Base-by-base conservation (phyloP, 2,329 filamentous ascomycete species). In the Bipolaris cookei region DNA sequence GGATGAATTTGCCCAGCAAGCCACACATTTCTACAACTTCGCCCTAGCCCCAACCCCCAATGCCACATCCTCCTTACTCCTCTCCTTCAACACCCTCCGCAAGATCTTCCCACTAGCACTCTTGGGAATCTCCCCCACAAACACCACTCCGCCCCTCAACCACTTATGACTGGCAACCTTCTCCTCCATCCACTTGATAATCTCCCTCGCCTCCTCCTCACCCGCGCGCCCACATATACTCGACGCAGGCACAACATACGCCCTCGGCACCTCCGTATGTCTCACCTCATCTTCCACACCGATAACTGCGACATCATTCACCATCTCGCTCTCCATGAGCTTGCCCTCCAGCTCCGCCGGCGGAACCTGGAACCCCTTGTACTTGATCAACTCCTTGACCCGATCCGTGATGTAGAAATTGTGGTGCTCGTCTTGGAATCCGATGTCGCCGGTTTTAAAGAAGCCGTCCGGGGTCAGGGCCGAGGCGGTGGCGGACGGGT, bases 401-500 rank as follows among this genome's bases (percentile, higher is more conserved):
- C 69, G 66, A 18, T 72, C 70, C 0, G 69, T 72, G 37, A 72
- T 71, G 63, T 68, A 71, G 52, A 73, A 71, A 18, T 71, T 71
- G 25, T 63, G 59, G 14, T 65, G 42, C 8, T 60, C 46, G 42
- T 73, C 70, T 8, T 67, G 61, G 30, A 66, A 67, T 43, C 69
- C 70, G 3, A 73, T 62, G 35, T 73, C 70, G 14, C 70, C 70
- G 2, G 70, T 73, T 23, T 71, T 67, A 48, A 72, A 68, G 52
- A 56, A 97, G 1, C 91, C 91, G 61, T 95, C 91, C 0, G 79
- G 62, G 1, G 89, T 89, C 56, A 94, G 86, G 0, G 89, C 86
- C 35, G 90, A 86, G 1, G 78, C 79, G 2, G 90, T 91, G 1
- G 88, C 86, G 54, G 88, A 83, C 0, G 85, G 83, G 56, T 90